These are phyloP conservation scores for Adansonia rubrostipa DNA, from an alignment of 441 rosid species.

Conservation along the genomic window DNA sequence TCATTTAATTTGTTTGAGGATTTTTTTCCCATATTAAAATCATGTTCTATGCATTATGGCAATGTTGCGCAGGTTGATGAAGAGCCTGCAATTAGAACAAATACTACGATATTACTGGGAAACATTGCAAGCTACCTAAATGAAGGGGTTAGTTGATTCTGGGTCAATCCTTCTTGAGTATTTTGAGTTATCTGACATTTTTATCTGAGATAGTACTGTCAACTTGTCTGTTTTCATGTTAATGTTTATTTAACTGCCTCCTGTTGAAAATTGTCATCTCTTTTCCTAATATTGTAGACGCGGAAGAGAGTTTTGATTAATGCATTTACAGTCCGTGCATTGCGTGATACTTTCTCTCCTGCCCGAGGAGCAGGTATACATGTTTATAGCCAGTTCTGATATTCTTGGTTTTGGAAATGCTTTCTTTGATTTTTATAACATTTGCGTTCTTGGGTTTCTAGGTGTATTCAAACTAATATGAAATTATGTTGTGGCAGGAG, in stretches of 20 bases:
- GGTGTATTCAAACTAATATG: slow-evolving; percentile 13
- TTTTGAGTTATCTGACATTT: slow-evolving; percentile 26
- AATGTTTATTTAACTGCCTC: slow-evolving; percentile 16
- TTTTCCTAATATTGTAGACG: slow-evolving; percentile 56
- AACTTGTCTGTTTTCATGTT: not conserved
- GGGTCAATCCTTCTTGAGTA: slow-evolving; percentile 29
- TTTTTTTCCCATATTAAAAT: not conserved
- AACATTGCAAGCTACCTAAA: slow-evolving; percentile 89
- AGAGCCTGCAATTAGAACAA: slow-evolving; percentile 98
- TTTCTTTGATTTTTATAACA: slow-evolving; percentile 10
- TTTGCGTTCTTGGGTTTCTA: slow-evolving; percentile 8
- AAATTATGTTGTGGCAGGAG: slow-evolving; percentile 54
- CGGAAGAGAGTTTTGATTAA: slow-evolving; percentile 97
- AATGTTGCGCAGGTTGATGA: slow-evolving; percentile 81
- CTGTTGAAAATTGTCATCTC: slow-evolving; percentile 32
- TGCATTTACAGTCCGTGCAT: slow-evolving; percentile 98
- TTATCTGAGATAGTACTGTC: slow-evolving; percentile 20
- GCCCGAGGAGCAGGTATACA: slow-evolving; percentile 97
- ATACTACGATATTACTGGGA: slow-evolving; percentile 97
- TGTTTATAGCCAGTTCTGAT: slow-evolving; percentile 7
- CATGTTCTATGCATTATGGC: slow-evolving; percentile 27
- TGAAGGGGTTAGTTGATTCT: slow-evolving; percentile 80
- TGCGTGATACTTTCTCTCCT: slow-evolving; percentile 95
- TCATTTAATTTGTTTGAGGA: slow-evolving; percentile 9
- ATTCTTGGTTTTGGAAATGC: slow-evolving; percentile 10